Evolutionary conservation across 1,284 basidiomycete species (phyloP), one percentile per base, ranked within the genome.

Genomic region (Sporisorium graminicola): DNA sequence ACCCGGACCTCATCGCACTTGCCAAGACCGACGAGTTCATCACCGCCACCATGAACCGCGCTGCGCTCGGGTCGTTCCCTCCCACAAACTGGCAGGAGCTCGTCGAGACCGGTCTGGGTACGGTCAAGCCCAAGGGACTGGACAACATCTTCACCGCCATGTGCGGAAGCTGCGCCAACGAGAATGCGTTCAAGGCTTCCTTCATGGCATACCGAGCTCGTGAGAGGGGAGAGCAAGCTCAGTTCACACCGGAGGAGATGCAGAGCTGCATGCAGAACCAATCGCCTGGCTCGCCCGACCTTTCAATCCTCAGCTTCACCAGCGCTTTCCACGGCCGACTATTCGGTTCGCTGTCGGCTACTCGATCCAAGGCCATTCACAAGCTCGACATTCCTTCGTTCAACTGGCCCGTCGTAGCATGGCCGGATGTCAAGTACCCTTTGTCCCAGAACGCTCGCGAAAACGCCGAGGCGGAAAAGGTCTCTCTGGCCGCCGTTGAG

Each of bases 351-450:
- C 86, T 90, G 37, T 88, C 87, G 14, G 86, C 88, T 0, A 89
- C 89, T 1, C 82, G 88, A 31, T 82, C 77, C 65, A 86, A 86
- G 63, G 82, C 85, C 0, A 85, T 86, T 47, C 89, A 89, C 86
- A 89, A 89, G 85, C 80, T 89, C 71, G 89, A 89, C 79, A 87
- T 90, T 27, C 89, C 89, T 13, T 88, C 89, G 0, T 89, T 89
- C 81, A 88, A 89, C 83, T 89, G 88, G 89, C 89, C 89, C 0
- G 86, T 86, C 27, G 88, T 87, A 1, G 80, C 87, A 13, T 90
- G 88, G 86, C 89, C 89, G 0, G 69, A 86, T 18, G 76, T 89
- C 64, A 87, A 88, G 81, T 90, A 90, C 81, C 89, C 89, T 1
- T 79, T 89, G 16, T 83, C 85, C 5, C 82, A 88, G 58, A 74